Percentiles rank a stretch among this genome's conserved stretches.
These are phyloP conservation scores for Phialophora expanda DNA, from an alignment of 2,329 filamentous ascomycete species.

Conservation along the genomic window DNA sequence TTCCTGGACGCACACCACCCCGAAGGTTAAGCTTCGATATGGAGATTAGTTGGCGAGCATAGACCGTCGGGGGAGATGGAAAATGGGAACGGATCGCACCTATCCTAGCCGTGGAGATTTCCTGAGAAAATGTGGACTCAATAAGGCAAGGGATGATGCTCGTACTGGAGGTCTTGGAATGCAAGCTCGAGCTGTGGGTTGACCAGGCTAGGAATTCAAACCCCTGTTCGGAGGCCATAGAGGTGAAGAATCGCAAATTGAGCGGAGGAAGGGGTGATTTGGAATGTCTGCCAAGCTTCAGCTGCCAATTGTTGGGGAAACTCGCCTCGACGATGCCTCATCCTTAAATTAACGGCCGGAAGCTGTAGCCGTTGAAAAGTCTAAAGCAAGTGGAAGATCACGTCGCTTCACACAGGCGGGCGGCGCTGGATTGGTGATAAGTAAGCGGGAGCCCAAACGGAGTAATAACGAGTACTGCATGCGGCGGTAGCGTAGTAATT, in stretches of 20 bases:
- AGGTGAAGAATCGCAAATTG: not conserved
- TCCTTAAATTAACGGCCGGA: slow-evolving; percentile 6
- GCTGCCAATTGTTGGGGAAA: not conserved
- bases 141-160: not conserved
- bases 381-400: not conserved
- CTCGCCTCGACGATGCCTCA: not conserved
- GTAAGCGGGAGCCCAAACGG: not conserved
- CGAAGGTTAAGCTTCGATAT: not conserved
- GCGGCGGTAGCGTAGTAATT: not conserved
- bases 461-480: slow-evolving; percentile 11
- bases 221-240: too few relatives aligned
- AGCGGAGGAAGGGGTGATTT: not conserved
- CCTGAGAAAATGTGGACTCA: not conserved
- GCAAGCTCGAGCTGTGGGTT: not conserved
- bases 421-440: not conserved
- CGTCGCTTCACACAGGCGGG: too few relatives aligned
- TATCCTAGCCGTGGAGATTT: slow-evolving; percentile 1
- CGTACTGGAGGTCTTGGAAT: not conserved
- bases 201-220: not conserved
- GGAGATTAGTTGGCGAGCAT: not conserved
- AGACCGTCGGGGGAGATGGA: not conserved
- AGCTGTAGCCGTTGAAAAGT: not conserved
- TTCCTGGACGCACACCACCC: not conserved
- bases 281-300: slow-evolving; percentile 5
- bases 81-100: slow-evolving; percentile 3